Base-by-base conservation (phyloP, 768 basidiomycete species). In the Thelephora ganbajun region DNA sequence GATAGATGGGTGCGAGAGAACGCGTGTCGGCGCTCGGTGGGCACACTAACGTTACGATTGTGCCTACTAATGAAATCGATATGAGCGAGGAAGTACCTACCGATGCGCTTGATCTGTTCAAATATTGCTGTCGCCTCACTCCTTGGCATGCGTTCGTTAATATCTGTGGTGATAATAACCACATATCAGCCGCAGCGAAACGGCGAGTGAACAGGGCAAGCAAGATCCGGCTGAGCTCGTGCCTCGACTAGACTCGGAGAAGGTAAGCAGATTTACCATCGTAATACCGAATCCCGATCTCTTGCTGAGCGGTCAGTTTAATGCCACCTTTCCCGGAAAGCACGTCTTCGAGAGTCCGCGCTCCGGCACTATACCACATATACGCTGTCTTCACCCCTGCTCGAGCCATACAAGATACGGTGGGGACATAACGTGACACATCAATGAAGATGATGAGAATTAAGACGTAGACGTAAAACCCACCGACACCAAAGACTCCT, bases 401-500 rank as follows among this genome's bases (percentile, higher is more conserved):
- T 2, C 26, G 16, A 34, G 3, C 5, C 23, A 46, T 41, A 47
- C n/a, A 18, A 7, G 3, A 42, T 2, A n/a, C 23, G 11, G 20
- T 18, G 46, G 13, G 12, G 20, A 14, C 11, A 33, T 33, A 22
- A 45, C 23, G 11, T 33, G 35, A 39, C 48, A 12, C n/a, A 23
- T 44, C 7, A 20, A 41, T 44, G 20, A 34, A 35, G 20, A 5
- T 12, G 26, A 5, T 1, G 14, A 43, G 48, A 4, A 30, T 30
- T 30, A 4, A 30, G 5, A 9, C 4, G 26, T 30, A 9, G 26
- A 30, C 26, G 26, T 30, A 30, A 30, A 30, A 63, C 80, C 50
- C 51, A 78, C 89, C 91, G 49, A 92, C 87, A 30, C 86, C 89
- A 56, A 93, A 93, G 37, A 96, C 82, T 6, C 85, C 83, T 47